Base-by-base conservation (phyloP, 208 protist genomes). In the Acanthamoeba culbertsoni region DNA sequence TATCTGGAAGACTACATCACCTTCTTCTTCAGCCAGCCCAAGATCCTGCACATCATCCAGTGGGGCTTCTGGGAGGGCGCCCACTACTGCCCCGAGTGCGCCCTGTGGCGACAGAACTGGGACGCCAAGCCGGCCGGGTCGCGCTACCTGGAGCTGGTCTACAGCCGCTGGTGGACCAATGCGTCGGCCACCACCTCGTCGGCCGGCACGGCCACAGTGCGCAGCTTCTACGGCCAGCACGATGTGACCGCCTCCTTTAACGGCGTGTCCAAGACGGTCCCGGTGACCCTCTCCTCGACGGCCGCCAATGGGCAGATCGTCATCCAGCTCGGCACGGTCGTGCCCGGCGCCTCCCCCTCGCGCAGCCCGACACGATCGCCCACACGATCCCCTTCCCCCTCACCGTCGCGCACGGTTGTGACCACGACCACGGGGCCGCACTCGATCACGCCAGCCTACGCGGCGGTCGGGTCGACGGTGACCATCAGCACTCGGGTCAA, bases 1-100 rank as follows among this genome's bases (percentile, higher is more conserved):
- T 84, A 84, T 33, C 73, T 84, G 28, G 73, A 84, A 43, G 73
- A 84, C 43, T 84, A 55, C 43, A 26, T 84, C 31, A 18, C n/a
- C n/a, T 84, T 84, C 73, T 46, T 55, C 73, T 84, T 84, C 73
- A 84, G 73, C 45, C 40, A 84, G 40, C 73, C 73, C 2, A 18
- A 28, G n/a, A 42, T 84, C 1, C 40, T 16, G 10, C 73, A 28
- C 73, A 84, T 84, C 33, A 18, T 55, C 16, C 73, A 84, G 73
- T 84, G 73, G 73, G 73, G 73, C 73, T 84, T 84, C 73, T 84
- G 73, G 73, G 73, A 84, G 73, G 73, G 45, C n/a, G n/a, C 5
- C 2, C 73, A 84, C 73, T 84, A 84, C 73, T 84, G 73, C 43
- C 73, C 43, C 1, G 20, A 55, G 42, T 84, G 73, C 73, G 73